A percentile compares a stretch with the other conserved stretches of the same genome.
phyloP scores from a whole-genome alignment of 2,329 filamentous ascomycete genomes.

The Atkinsonella hypoxylon region DNA sequence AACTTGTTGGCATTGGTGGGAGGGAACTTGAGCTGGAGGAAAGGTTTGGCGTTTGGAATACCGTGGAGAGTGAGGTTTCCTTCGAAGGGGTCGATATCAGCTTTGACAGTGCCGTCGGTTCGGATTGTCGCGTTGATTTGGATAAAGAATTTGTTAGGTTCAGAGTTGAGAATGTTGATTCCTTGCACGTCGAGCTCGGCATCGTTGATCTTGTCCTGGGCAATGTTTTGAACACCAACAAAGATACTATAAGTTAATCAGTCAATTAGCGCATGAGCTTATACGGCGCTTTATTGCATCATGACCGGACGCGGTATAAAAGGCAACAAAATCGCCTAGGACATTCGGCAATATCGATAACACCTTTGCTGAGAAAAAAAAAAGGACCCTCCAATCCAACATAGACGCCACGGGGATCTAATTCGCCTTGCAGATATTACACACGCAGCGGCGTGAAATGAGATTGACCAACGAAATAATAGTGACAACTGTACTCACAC shows the following conservation, averaged over 20 bases:
- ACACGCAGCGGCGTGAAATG: too few relatives aligned
- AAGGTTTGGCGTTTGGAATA: conserved; percentile 31
- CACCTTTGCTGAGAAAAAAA: neutral
- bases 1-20: conserved; percentile 34
- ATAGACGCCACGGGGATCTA: neutral
- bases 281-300: neutral
- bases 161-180: conserved; percentile 36
- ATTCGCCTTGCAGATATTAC: too few relatives aligned
- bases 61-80: conserved; percentile 45
- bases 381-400: neutral
- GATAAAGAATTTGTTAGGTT: conserved; percentile 34
- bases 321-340: too few relatives aligned
- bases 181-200: conserved; percentile 39
- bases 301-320: neutral
- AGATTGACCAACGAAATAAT: neutral
- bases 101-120: conserved; percentile 38
- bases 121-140: conserved; percentile 43
- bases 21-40: conserved; percentile 40
- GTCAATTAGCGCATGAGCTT: neutral
- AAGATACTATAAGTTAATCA: conserved; percentile 33
- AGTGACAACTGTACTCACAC: conserved; percentile 35
- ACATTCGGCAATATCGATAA: too few relatives aligned
- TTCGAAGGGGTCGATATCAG: conserved; percentile 36
- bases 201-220: conserved; percentile 42
- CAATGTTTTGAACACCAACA: conserved; percentile 43